phyloP scores from a whole-genome alignment of 2,329 filamentous ascomycete species.

The Beauveria sp. region DNA sequence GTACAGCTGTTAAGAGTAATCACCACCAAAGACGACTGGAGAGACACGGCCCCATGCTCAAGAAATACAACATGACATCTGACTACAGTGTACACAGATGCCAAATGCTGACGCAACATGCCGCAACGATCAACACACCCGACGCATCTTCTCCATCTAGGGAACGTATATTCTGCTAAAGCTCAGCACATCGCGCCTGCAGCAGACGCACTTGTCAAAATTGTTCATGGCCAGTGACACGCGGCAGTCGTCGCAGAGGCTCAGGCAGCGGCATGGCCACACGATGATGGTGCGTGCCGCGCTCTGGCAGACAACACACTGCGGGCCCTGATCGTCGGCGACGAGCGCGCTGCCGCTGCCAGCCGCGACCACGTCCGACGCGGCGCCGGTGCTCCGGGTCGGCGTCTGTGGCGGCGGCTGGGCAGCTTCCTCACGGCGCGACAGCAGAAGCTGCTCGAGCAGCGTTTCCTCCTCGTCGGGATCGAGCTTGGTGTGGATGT shows the following conservation, averaged over 20 bases:
- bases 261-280: constrained; percentile 93
- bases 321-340: constrained; percentile 37
- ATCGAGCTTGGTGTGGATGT: constrained; percentile 32
- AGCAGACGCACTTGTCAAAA: constrained; percentile 93
- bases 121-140: not conserved
- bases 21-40: not conserved
- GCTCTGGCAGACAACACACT: constrained; percentile 89
- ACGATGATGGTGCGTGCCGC: constrained; percentile 82
- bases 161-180: constrained; percentile 87
- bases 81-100: no score
- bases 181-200: constrained; percentile 76
- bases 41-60: no score
- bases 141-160: constrained; percentile 21
- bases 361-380: constrained; percentile 29
- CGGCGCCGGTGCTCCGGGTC: not conserved
- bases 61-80: no score
- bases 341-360: constrained; percentile 34
- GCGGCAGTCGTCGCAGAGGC: constrained; percentile 89
- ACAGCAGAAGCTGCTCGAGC: constrained; percentile 53
- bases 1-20: not conserved
- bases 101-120: not conserved
- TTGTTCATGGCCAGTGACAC: constrained; percentile 95
- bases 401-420: not conserved
- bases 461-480: constrained; percentile 53
- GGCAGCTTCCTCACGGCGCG: constrained; percentile 31